These are phyloP conservation scores for Emergomyces africanus DNA, from an alignment of 2,329 filamentous ascomycete genomes.

Conservation along the genomic window DNA sequence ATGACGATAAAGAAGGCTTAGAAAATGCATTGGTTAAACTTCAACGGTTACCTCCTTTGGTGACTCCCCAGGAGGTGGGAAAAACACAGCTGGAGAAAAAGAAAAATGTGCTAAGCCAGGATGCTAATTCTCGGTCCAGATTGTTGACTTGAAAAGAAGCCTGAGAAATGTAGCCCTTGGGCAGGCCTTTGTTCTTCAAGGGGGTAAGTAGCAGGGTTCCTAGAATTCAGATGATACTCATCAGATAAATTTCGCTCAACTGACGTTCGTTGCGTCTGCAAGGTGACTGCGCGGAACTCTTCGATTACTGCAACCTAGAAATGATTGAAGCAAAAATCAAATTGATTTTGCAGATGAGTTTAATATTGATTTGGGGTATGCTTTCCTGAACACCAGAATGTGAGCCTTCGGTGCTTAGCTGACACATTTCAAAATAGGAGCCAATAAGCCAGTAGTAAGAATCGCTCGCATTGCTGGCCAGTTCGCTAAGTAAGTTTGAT, in stretches of 20 bases:
- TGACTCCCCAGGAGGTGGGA: constrained; percentile 33
- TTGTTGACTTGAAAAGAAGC: constrained; percentile 62
- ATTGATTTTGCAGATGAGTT: constrained; percentile 88
- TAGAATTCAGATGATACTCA: neutral
- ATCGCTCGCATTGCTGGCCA: constrained; percentile 96
- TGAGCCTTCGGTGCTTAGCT: constrained; percentile 1
- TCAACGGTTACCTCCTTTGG: constrained; percentile 33
- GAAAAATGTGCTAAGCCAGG: neutral
- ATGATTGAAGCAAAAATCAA: constrained; percentile 96
- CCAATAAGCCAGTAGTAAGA: constrained; percentile 69
- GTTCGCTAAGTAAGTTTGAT: constrained; percentile 59
- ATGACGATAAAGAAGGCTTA: constrained; percentile 30
- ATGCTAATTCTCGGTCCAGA: constrained; percentile 28
- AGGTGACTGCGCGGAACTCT: constrained; percentile 85
- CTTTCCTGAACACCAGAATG: constrained; percentile 24
- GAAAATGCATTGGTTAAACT: constrained; percentile 30
- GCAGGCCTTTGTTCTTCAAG: constrained; percentile 87
- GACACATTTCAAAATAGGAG: constrained; percentile 23
- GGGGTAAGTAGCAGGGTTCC: constrained; percentile 39
- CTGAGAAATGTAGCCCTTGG: constrained; percentile 79
- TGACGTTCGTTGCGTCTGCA: neutral
- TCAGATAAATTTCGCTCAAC: neutral
- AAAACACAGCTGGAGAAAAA: neutral
- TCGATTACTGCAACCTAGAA: constrained; percentile 83
- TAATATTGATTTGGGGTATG: constrained; percentile 82